Conservation (phyloP, 75 land plant genomes). For the Selaginella tamariscina region DNA sequence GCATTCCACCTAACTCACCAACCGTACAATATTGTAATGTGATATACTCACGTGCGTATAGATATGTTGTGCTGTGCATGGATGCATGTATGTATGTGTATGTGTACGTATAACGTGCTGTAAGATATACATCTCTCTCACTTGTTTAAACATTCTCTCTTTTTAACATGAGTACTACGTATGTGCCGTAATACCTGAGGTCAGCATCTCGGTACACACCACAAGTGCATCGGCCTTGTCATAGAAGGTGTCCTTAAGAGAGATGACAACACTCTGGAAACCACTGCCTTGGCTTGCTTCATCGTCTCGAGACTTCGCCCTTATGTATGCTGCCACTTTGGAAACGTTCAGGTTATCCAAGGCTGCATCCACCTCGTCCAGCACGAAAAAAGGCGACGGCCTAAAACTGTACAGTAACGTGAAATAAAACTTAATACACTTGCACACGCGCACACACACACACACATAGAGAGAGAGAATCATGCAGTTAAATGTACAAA, state of each 20-base stretch:
- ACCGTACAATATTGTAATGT: neutral
- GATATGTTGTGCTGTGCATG: neutral
- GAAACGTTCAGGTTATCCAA: conserved; percentile 93
- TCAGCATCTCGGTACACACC: conserved; percentile 82
- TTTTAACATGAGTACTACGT: neutral
- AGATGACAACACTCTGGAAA: conserved; percentile 94
- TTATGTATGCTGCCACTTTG: conserved; percentile 88
- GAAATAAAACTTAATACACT: no score
- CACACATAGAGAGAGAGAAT: no score
- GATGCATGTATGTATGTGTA: neutral
- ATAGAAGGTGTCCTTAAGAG: conserved; percentile 89
- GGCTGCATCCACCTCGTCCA: conserved; percentile 99
- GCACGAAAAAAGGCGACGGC: conserved; percentile 95
- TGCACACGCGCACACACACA: no score
- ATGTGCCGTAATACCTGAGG: conserved; percentile 31
- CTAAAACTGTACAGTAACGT: conserved; percentile 49
- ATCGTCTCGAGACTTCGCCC: conserved; percentile 69
- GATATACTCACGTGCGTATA: neutral
- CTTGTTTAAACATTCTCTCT: no score
- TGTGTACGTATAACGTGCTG: neutral
- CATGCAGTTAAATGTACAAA: neutral
- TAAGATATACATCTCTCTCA: conserved; percentile 11
- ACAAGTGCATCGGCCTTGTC: conserved; percentile 98
- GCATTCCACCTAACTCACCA: neutral
- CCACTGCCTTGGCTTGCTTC: conserved; percentile 40